phyloP scores from a whole-genome alignment of 1,139 yeast genomes.

The Zygosaccharomyces sapae region DNA sequence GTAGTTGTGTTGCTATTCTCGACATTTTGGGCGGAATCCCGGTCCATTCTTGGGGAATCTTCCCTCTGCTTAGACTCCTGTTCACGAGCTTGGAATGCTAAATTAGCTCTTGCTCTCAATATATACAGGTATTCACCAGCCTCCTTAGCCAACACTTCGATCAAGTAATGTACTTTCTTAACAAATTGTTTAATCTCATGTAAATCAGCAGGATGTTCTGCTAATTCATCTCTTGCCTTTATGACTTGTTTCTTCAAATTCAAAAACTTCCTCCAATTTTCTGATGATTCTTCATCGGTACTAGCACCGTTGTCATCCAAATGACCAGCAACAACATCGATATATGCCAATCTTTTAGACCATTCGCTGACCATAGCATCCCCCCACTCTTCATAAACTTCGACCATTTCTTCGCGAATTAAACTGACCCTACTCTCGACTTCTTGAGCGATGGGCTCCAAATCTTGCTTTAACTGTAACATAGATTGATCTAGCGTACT shows the following conservation, averaged over 20 bases:
- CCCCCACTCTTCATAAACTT: slow-evolving; percentile 67
- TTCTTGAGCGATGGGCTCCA: slow-evolving; percentile 38
- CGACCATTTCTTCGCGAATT: slow-evolving; percentile 53
- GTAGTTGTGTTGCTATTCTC: not conserved
- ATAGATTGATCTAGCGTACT: slow-evolving; percentile 41
- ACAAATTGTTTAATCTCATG: slow-evolving; percentile 50
- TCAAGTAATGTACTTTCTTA: slow-evolving; percentile 55
- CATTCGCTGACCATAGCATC: slow-evolving; percentile 60
- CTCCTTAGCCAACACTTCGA: slow-evolving; percentile 59
- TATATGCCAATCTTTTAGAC: slow-evolving; percentile 38
- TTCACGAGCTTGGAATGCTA: slow-evolving; percentile 73
- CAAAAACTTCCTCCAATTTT: slow-evolving; percentile 32
- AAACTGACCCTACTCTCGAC: slow-evolving; percentile 44
- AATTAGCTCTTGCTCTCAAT: slow-evolving; percentile 75
- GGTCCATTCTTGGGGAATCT: not conserved
- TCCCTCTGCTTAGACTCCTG: slow-evolving; percentile 29
- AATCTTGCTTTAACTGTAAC: slow-evolving; percentile 38
- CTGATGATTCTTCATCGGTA: slow-evolving; percentile 14
- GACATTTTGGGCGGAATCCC: not conserved
- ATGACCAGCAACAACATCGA: slow-evolving; percentile 28
- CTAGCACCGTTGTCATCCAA: slow-evolving; percentile 17
- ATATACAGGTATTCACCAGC: slow-evolving; percentile 67
- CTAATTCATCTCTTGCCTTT: slow-evolving; percentile 49
- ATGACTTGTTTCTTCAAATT: slow-evolving; percentile 28
- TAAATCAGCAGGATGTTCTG: slow-evolving; percentile 48